Conservation (phyloP, 345 rosid genomes). For the Erucastrum elatum region DNA sequence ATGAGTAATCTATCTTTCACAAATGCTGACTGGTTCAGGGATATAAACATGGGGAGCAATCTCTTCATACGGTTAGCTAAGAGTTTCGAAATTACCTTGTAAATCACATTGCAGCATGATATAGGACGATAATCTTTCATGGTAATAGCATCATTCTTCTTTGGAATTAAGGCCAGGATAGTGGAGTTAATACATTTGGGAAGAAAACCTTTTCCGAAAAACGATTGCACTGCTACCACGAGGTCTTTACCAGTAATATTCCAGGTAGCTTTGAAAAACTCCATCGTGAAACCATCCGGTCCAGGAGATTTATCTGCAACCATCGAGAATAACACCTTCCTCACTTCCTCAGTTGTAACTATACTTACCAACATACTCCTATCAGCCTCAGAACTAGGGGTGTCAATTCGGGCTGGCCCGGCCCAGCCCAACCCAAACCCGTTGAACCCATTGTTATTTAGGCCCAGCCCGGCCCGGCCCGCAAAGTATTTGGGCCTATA, state of each 20-base stretch:
- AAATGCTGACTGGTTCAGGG: background rate
- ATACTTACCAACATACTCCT: too few species aligned
- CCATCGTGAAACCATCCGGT: background rate
- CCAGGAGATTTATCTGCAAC: background rate
- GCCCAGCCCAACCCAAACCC: too few species aligned
- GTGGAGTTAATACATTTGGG: background rate
- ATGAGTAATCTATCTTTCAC: background rate
- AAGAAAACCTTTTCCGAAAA: background rate
- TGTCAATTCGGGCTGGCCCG: too few species aligned
- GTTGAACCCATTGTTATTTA: too few species aligned
- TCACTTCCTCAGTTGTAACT: too few species aligned
- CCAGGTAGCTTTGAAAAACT: background rate
- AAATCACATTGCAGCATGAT: background rate
- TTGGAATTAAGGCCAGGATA: background rate
- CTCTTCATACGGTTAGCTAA: background rate
- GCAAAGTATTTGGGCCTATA: too few species aligned
- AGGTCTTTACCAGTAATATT: background rate
- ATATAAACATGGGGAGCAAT: background rate
- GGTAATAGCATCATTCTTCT: background rate
- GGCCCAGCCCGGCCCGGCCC: too few species aligned
- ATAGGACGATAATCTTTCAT: background rate
- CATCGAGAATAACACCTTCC: background rate
- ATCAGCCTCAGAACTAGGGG: too few species aligned
- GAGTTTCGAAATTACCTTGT: background rate
- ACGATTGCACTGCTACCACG: background rate